These are phyloP conservation scores for Debaryomyces castellii DNA, from an alignment of 805 yeast genomes.

Conservation along the genomic window DNA sequence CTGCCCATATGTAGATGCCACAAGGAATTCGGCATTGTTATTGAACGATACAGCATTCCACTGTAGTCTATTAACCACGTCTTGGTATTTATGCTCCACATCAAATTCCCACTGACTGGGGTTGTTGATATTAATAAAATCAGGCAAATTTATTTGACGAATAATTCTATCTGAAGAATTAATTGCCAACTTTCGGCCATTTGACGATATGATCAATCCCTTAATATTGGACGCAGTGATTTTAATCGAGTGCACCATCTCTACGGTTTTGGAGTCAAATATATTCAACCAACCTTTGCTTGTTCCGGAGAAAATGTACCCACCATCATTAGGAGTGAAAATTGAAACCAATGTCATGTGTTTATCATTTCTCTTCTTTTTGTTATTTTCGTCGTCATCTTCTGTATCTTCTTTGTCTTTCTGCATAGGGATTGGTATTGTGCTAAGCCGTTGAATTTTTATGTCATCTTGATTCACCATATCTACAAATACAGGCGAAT, in stretches of 20 bases:
- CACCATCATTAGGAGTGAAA: constrained; percentile 51
- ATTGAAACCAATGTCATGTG: constrained; percentile 51
- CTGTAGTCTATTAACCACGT: constrained; percentile 81
- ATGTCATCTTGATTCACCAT: constrained; percentile 19
- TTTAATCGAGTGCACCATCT: constrained; percentile 49
- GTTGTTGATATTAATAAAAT: constrained; percentile 29
- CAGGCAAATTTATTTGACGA: constrained; percentile 57
- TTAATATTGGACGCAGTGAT: constrained; percentile 73
- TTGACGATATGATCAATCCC: constrained; percentile 56
- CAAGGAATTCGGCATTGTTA: constrained; percentile 74
- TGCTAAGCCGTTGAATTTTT: constrained; percentile 16
- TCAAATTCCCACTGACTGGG: constrained; percentile 53
- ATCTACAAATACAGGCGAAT: constrained; percentile 54
- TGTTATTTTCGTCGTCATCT: constrained; percentile 11
- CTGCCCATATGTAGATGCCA: constrained; percentile 81
- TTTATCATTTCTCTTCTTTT: constrained; percentile 21
- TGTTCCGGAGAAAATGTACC: constrained; percentile 69
- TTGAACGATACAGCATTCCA: constrained; percentile 84
- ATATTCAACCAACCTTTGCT: constrained; percentile 76
- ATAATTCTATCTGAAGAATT: constrained; percentile 79
- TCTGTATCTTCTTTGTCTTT: constrained; percentile 14
- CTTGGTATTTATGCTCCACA: constrained; percentile 81
- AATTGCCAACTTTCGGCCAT: constrained; percentile 62
- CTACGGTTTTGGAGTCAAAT: constrained; percentile 24
- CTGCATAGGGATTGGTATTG: constrained; percentile 13